Percentiles rank a stretch among this genome's conserved stretches.
Evolutionary conservation across 768 basidiomycete species (phyloP).

Genomic region (Lactarius sanguifluus): DNA sequence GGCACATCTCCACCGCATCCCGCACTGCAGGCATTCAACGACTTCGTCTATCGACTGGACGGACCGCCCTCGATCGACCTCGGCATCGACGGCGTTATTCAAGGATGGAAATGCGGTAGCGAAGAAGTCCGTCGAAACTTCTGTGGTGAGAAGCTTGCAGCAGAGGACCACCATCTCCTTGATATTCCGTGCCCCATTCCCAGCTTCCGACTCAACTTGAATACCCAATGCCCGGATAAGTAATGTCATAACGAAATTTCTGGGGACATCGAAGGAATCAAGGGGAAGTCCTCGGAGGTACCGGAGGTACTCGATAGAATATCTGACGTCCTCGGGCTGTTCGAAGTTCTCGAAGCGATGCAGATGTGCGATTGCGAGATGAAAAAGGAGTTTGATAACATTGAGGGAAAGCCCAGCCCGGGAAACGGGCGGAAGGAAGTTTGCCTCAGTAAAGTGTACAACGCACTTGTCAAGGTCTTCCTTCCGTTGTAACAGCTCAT

Average conservation of each 20-base stretch:
- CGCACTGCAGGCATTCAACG: not conserved
- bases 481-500: not conserved
- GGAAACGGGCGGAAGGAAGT: not conserved
- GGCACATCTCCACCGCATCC: not conserved
- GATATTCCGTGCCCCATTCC: not conserved
- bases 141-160: not conserved
- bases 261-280: not conserved
- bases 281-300: slow-evolving; percentile 35
- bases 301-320: not conserved
- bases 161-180: slow-evolving; percentile 1
- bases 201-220: not conserved
- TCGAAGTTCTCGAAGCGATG: not conserved
- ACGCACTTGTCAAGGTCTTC: not conserved
- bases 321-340: not conserved
- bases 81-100: no score
- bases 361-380: no score
- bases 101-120: no score
- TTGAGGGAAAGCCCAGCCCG: not conserved
- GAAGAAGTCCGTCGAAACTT: no score
- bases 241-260: not conserved
- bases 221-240: not conserved
- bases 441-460: not conserved
- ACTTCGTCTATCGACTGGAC: not conserved
- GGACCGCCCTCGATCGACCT: no score
- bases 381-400: not conserved